phyloP scores from a whole-genome alignment of 108 stramenopile species.

The Conticribra guillardii region DNA sequence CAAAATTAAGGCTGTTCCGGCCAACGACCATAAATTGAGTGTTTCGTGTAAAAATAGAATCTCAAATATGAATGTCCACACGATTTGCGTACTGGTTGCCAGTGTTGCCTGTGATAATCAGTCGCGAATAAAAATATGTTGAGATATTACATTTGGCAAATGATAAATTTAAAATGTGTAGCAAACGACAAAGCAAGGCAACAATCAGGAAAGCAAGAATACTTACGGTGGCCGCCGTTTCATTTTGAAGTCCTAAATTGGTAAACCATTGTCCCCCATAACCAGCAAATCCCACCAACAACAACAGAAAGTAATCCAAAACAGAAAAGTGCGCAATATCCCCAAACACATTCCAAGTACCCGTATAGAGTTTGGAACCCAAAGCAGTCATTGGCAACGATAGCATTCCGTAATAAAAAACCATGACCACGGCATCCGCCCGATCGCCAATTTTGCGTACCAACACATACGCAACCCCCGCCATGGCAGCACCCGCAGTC shows the following conservation, averaged over 20 bases:
- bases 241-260: conserved; percentile 42
- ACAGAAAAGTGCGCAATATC: conserved; percentile 18
- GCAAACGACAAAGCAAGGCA: no score
- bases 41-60: conserved; percentile 38
- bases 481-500: conserved; percentile 43
- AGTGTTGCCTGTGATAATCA: conserved; percentile 33
- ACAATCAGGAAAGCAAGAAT: neutral
- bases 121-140: neutral
- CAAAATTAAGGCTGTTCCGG: conserved; percentile 41
- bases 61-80: conserved; percentile 52
- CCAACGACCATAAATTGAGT: conserved; percentile 33
- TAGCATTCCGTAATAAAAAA: conserved; percentile 43
- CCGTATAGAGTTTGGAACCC: conserved; percentile 34
- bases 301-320: conserved; percentile 24
- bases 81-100: conserved; percentile 49
- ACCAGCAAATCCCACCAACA: conserved; percentile 42
- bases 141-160: neutral
- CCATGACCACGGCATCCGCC: conserved; percentile 43
- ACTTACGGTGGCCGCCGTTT: conserved; percentile 46
- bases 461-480: conserved; percentile 48
- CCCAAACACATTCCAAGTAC: conserved; percentile 38
- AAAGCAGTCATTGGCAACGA: conserved; percentile 37
- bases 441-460: conserved; percentile 50
- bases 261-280: conserved; percentile 53
- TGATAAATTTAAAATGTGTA: no score